A percentile compares a stretch with the other conserved stretches of the same genome.
These are phyloP conservation scores for Rhododendron molle DNA, from an alignment of 148 eudicot genomes.

Conservation along the genomic window DNA sequence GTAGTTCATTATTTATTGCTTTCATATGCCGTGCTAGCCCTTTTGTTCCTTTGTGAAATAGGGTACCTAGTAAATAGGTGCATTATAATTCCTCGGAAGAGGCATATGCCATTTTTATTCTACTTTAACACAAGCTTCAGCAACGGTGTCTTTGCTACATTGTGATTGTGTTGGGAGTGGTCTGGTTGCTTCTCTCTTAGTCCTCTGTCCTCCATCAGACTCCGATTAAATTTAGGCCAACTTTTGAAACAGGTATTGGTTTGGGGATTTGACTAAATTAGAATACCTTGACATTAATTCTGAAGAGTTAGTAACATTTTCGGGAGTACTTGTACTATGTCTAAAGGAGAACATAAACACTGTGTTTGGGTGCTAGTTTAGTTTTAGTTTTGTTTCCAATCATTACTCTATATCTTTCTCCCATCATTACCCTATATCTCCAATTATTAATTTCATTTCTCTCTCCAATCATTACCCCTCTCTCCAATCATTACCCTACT, in stretches of 20 bases:
- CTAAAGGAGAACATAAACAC: background rate
- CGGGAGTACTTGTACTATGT: background rate
- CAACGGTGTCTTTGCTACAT: background rate
- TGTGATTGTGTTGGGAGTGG: background rate
- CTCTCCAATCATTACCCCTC: no score
- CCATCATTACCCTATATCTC: no score
- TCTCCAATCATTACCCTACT: no score
- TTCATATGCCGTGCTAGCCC: background rate
- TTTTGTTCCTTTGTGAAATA: background rate
- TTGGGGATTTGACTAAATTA: background rate
- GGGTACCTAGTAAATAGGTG: background rate
- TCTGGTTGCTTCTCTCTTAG: background rate
- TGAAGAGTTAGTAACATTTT: background rate
- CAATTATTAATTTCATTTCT: no score
- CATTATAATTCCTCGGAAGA: background rate
- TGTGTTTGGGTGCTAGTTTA: no score
- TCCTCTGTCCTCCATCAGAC: slow-evolving; percentile 5
- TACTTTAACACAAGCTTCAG: background rate
- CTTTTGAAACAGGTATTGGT: background rate
- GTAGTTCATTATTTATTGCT: background rate
- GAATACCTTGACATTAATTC: background rate
- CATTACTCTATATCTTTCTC: no score
- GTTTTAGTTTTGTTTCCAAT: no score
- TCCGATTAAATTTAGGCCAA: background rate
- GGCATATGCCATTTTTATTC: background rate